Percentiles rank a stretch among this genome's conserved stretches.
These are phyloP conservation scores for Hypoxylon sp. DNA, from an alignment of 2,329 filamentous ascomycete species.

Conservation along the genomic window DNA sequence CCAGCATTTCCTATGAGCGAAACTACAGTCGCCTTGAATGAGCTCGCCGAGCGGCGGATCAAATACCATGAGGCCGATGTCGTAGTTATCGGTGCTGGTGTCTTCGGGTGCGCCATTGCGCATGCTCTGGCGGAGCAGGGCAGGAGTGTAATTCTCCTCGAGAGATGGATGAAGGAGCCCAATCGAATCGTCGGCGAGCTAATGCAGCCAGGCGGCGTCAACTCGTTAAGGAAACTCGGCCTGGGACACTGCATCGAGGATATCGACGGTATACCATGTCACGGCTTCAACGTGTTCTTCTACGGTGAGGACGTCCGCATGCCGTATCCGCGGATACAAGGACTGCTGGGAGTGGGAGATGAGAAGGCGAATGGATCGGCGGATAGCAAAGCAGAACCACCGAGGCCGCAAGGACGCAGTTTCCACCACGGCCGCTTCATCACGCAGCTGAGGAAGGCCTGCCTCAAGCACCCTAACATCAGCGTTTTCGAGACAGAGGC, in stretches of 20 bases:
- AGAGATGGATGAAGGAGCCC: conserved; percentile 90
- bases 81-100: conserved; percentile 91
- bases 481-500: conserved; percentile 93
- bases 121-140: conserved; percentile 89
- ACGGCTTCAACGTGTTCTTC: conserved; percentile 91
- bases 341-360: conserved; percentile 56
- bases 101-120: conserved; percentile 90
- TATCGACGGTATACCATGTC: conserved; percentile 87
- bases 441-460: conserved; percentile 81
- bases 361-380: conserved; percentile 48
- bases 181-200: conserved; percentile 97
- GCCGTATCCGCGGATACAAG: conserved; percentile 77
- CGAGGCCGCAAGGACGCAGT: conserved; percentile 77
- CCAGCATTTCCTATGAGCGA: conserved; percentile 51
- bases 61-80: conserved; percentile 80
- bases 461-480: conserved; percentile 83
- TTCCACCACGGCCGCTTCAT: conserved; percentile 99
- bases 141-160: conserved; percentile 89
- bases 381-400: conserved; percentile 53
- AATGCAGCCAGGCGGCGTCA: conserved; percentile 90
- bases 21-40: conserved; percentile 56
- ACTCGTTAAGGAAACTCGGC: conserved; percentile 84
- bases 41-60: conserved; percentile 64
- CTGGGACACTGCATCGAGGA: conserved; percentile 85
- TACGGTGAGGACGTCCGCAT: conserved; percentile 80